Evolutionary conservation across 2,329 filamentous ascomycete species (phyloP).

Genomic region (Raffaelea ambrosiae): DNA sequence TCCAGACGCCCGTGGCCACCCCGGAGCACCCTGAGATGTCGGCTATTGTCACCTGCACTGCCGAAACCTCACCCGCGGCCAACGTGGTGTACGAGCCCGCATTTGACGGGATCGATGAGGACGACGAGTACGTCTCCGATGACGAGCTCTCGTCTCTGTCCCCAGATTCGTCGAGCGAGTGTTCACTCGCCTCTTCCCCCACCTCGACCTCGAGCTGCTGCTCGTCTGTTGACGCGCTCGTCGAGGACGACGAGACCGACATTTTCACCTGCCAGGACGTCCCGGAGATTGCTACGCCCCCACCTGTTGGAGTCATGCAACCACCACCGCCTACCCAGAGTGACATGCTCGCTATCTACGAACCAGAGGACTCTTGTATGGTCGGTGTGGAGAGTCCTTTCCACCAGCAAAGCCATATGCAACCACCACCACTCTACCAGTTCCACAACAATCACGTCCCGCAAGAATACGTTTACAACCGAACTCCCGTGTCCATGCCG

Average conservation of each 20-base stretch:
- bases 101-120: constrained; percentile 23
- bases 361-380: constrained; percentile 35
- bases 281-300: constrained; percentile 27
- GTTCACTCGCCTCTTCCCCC: constrained; percentile 29
- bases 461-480: constrained; percentile 2
- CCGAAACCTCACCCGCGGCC: background rate
- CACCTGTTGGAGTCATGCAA: constrained; percentile 15
- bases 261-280: constrained; percentile 34
- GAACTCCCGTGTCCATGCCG: constrained; percentile 11
- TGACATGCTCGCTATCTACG: constrained; percentile 29
- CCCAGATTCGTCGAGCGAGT: constrained; percentile 26
- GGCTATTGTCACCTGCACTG: background rate
- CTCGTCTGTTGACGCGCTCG: constrained; percentile 12
- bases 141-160: constrained; percentile 31
- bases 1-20: constrained; percentile 32
- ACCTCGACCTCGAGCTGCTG: constrained; percentile 5
- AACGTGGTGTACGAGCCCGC: background rate
- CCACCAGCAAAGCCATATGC: constrained; percentile 27
- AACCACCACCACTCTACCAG: background rate
- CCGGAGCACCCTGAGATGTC: constrained; percentile 24
- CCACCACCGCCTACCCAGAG: constrained; percentile 6
- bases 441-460: background rate
- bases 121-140: constrained; percentile 18
- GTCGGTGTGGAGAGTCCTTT: constrained; percentile 14
- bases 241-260: constrained; percentile 23